Conservation (phyloP, 2,329 filamentous ascomycete genomes). For the Fusarium palustre region DNA sequence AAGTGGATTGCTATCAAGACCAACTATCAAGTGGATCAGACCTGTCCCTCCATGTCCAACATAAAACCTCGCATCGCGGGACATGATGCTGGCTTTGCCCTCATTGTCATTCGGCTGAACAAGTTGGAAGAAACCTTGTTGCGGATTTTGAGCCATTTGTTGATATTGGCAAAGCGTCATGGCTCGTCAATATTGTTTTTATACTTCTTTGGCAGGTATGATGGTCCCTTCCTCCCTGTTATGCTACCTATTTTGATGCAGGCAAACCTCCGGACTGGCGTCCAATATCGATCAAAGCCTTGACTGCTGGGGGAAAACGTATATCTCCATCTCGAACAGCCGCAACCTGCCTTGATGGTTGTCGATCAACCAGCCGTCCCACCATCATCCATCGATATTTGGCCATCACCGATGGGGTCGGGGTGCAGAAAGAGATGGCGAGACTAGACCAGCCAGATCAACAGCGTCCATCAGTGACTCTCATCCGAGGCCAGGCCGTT, state of each 20-base stretch:
- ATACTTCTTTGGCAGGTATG: slow-evolving; percentile 11
- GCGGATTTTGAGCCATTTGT: slow-evolving; percentile 8
- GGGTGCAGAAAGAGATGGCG: neutral
- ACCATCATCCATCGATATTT: slow-evolving; percentile 20
- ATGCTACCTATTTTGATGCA: slow-evolving; percentile 13
- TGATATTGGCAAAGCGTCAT: slow-evolving; percentile 21
- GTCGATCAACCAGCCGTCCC: slow-evolving; percentile 18
- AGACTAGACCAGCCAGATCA: slow-evolving; percentile 4
- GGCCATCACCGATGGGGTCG: slow-evolving; percentile 25
- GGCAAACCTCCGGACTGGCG: slow-evolving; percentile 19
- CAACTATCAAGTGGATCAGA: slow-evolving; percentile 42
- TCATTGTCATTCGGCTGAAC: slow-evolving; percentile 4
- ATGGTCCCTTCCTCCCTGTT: neutral
- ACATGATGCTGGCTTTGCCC: slow-evolving; percentile 17
- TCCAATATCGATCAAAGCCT: neutral
- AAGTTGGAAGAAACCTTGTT: slow-evolving; percentile 20
- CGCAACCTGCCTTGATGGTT: slow-evolving; percentile 10
- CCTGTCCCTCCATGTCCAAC: slow-evolving; percentile 23
- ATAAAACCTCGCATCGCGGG: slow-evolving; percentile 24
- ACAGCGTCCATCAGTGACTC: slow-evolving; percentile 14
- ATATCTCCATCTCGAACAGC: slow-evolving; percentile 14
- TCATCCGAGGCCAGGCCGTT: slow-evolving; percentile 22
- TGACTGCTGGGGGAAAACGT: neutral
- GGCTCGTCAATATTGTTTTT: slow-evolving; percentile 12
- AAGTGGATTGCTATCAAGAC: slow-evolving; percentile 39